Conservation (phyloP, 2,329 filamentous ascomycete species). For the Rosellinia necatrix region DNA sequence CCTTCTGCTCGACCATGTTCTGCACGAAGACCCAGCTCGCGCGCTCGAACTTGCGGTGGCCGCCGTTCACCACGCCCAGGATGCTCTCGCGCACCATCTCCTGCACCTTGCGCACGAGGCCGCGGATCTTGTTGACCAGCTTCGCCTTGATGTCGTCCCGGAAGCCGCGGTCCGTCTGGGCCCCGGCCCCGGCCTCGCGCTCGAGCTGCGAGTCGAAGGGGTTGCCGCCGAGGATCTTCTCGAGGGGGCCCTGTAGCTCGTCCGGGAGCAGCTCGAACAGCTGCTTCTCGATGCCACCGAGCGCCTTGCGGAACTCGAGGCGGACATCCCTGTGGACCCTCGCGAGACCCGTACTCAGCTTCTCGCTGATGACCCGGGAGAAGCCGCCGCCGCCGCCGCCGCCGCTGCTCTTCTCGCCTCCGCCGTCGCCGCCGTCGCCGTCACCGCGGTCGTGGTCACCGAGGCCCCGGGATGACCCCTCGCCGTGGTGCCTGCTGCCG, state of each 20-base stretch:
- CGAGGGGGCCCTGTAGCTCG: slow-evolving; percentile 48
- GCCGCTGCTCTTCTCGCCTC: slow-evolving; percentile 35
- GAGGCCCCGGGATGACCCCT: slow-evolving; percentile 20
- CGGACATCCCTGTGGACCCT: slow-evolving; percentile 51
- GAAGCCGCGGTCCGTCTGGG: slow-evolving; percentile 46
- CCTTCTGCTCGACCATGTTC: slow-evolving; percentile 50
- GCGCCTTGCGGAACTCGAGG: slow-evolving; percentile 51
- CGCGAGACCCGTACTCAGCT: slow-evolving; percentile 50
- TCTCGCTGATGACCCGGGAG: slow-evolving; percentile 52
- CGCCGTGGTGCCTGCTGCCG: slow-evolving; percentile 42
- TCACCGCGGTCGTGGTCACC: slow-evolving; percentile 37
- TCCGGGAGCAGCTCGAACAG: slow-evolving; percentile 52
- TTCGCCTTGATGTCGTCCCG: slow-evolving; percentile 51
- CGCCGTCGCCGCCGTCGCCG: no score
- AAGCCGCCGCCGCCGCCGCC: slow-evolving; percentile 44
- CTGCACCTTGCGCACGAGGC: slow-evolving; percentile 50
- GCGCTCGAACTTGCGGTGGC: slow-evolving; percentile 52
- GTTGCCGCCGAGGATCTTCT: slow-evolving; percentile 53
- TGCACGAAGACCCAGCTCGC: slow-evolving; percentile 54
- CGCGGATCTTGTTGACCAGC: slow-evolving; percentile 50
- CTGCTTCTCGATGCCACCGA: slow-evolving; percentile 51
- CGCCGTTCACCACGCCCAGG: slow-evolving; percentile 51
- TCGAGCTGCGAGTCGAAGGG: slow-evolving; percentile 52
- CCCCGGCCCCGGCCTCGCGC: slow-evolving; percentile 38
- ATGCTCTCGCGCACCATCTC: slow-evolving; percentile 51